phyloP scores from a whole-genome alignment of 208 protist genomes.

The Trypanosoma melophagium region DNA sequence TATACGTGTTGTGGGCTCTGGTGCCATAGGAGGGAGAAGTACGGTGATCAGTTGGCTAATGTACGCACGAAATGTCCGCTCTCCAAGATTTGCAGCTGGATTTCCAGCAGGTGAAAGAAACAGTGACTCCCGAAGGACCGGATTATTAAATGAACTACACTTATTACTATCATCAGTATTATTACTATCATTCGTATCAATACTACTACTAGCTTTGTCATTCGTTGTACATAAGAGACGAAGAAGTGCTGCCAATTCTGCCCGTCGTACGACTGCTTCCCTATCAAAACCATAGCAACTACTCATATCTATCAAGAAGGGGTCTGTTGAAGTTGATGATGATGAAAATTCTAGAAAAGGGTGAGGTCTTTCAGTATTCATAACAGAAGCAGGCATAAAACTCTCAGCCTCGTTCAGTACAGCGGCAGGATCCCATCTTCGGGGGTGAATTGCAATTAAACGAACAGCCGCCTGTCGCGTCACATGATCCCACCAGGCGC shows the following conservation, averaged over 20 bases:
- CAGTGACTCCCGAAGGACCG: slow-evolving; percentile 16
- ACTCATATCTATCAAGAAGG: slow-evolving; percentile 23
- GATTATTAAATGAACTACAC: background rate
- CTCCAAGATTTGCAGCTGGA: slow-evolving; percentile 24
- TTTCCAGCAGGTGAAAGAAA: slow-evolving; percentile 6
- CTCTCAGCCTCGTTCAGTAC: slow-evolving; percentile 11
- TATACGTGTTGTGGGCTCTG: slow-evolving; percentile 31
- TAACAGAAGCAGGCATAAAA: slow-evolving; percentile 11
- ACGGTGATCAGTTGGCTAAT: slow-evolving; percentile 29
- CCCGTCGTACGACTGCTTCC: slow-evolving; percentile 28
- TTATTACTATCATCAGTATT: background rate
- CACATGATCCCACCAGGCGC: slow-evolving; percentile 42
- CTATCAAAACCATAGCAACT: slow-evolving; percentile 29
- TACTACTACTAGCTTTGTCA: background rate
- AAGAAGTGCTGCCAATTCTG: slow-evolving; percentile 26
- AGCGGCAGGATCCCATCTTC: slow-evolving; percentile 19
- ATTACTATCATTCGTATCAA: background rate
- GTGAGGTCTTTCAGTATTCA: slow-evolving; percentile 20
- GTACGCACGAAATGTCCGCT: slow-evolving; percentile 35
- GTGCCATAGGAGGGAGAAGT: slow-evolving; percentile 29
- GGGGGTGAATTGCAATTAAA: slow-evolving; percentile 24
- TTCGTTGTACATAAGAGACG: slow-evolving; percentile 21
- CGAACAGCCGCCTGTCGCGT: slow-evolving; percentile 25
- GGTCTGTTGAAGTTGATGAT: background rate
- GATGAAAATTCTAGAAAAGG: slow-evolving; percentile 13